Conservation (phyloP, 495 filamentous ascomycete genomes). For the Penicilliopsis zonata region DNA sequence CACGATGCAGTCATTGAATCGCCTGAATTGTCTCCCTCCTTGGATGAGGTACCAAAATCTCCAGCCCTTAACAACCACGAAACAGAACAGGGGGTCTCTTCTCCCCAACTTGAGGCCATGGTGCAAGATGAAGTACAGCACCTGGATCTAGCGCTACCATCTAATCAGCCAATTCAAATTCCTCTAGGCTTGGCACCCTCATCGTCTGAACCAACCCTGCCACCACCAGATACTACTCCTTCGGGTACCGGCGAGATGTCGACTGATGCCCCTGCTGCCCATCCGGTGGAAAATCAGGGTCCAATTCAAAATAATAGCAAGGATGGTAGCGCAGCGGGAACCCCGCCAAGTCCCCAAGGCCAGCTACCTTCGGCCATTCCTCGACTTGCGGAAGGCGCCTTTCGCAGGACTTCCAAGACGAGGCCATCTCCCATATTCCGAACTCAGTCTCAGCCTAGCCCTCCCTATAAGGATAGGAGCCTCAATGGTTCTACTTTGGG, state of each 20-base stretch:
- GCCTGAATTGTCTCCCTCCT: slow-evolving; percentile 2
- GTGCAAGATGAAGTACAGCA: slow-evolving; percentile 47
- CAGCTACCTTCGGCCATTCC: slow-evolving; percentile 44
- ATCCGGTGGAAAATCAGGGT: slow-evolving; percentile 1
- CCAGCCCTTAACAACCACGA: slow-evolving; percentile 5
- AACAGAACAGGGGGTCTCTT: slow-evolving; percentile 7
- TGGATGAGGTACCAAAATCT: slow-evolving; percentile 6
- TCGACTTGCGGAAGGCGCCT: slow-evolving; percentile 33
- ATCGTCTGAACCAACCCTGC: slow-evolving; percentile 3
- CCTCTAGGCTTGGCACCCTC: slow-evolving; percentile 4
- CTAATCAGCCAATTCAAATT: slow-evolving; percentile 17
- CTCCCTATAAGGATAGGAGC: slow-evolving; percentile 18
- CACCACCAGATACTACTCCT: slow-evolving; percentile 7
- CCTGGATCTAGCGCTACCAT: slow-evolving; percentile 57
- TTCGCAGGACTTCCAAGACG: slow-evolving; percentile 21
- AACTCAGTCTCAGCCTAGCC: slow-evolving; percentile 57
- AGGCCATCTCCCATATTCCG: slow-evolving; percentile 56
- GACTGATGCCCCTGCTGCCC: slow-evolving; percentile 4
- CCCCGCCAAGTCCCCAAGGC: slow-evolving; percentile 13
- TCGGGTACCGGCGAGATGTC: slow-evolving; percentile 3
- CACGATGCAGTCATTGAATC: slow-evolving; percentile 9
- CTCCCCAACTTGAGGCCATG: slow-evolving; percentile 16
- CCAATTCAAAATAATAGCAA: neutral
- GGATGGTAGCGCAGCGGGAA: slow-evolving; percentile 6
- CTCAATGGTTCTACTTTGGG: slow-evolving; percentile 9